These are phyloP conservation scores for Xylariales sp. DNA, from an alignment of 2,329 filamentous ascomycete genomes.

Conservation along the genomic window DNA sequence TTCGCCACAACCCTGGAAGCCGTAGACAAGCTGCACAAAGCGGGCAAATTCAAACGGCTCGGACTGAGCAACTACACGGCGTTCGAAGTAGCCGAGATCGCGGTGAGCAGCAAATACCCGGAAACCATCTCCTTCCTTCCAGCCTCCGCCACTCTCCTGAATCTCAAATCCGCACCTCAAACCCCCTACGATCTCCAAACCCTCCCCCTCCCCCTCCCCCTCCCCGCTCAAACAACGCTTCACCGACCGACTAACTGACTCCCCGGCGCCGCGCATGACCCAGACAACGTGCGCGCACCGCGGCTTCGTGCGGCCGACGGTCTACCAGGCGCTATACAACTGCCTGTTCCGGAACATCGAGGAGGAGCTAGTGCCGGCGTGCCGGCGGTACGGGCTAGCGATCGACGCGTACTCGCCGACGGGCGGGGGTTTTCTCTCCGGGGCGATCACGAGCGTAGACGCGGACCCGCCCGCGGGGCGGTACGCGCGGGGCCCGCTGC, in stretches of 20 bases:
- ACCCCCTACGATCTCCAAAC: too few species aligned
- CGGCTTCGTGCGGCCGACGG: slow-evolving; percentile 82
- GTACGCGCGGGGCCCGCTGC: slow-evolving; percentile 60
- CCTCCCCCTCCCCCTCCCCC: too few species aligned
- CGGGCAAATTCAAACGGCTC: slow-evolving; percentile 82
- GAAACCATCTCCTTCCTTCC: too few species aligned
- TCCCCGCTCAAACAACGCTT: too few species aligned
- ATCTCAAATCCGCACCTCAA: too few species aligned
- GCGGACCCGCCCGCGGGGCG: slow-evolving; percentile 72
- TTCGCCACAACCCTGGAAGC: slow-evolving; percentile 82
- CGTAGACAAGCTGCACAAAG: slow-evolving; percentile 81
- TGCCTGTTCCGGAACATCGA: slow-evolving; percentile 76
- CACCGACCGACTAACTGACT: too few species aligned
- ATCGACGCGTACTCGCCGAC: slow-evolving; percentile 86
- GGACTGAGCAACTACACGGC: slow-evolving; percentile 86
- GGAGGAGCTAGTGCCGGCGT: slow-evolving; percentile 76
- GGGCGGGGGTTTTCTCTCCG: slow-evolving; percentile 80
- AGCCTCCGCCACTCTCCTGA: too few species aligned
- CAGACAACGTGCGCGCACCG: slow-evolving; percentile 77
- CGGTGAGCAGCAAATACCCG: slow-evolving; percentile 44
- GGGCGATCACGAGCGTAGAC: slow-evolving; percentile 76
- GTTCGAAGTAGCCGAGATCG: slow-evolving; percentile 87
- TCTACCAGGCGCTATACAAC: slow-evolving; percentile 84
- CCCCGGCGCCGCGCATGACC: too few species aligned
- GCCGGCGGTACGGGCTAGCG: slow-evolving; percentile 78